A percentile compares a stretch with the other conserved stretches of the same genome.
phyloP scores from a whole-genome alignment of 352 stramenopile species.

The Phytophthora europaea region DNA sequence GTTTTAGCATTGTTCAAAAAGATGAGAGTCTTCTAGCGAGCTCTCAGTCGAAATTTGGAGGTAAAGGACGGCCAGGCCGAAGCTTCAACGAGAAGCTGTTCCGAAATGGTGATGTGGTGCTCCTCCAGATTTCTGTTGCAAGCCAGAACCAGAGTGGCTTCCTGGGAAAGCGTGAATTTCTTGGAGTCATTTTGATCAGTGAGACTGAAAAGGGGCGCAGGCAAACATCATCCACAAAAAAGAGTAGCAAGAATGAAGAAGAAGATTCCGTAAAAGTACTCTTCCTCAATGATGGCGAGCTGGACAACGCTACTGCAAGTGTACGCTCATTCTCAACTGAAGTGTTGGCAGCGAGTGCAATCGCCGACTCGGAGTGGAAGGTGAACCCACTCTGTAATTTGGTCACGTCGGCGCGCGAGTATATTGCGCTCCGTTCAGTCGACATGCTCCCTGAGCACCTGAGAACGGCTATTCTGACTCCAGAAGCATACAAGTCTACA shows the following conservation, averaged over 20 bases:
- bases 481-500: conserved; percentile 82
- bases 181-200: conserved; percentile 82
- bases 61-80: conserved; percentile 29
- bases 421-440: conserved; percentile 84
- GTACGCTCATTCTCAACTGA: conserved; percentile 74
- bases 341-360: conserved; percentile 66
- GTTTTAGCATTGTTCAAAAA: conserved; percentile 72
- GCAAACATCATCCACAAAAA: conserved; percentile 50
- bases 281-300: conserved; percentile 85
- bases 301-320: conserved; percentile 73
- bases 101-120: conserved; percentile 81
- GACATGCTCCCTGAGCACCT: conserved; percentile 88
- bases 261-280: conserved; percentile 78
- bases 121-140: conserved; percentile 57
- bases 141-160: conserved; percentile 47
- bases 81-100: conserved; percentile 77
- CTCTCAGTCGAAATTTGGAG: conserved; percentile 43
- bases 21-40: conserved; percentile 43
- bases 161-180: conserved; percentile 68
- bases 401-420: conserved; percentile 84
- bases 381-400: conserved; percentile 82
- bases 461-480: conserved; percentile 80
- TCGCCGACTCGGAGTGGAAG: conserved; percentile 82
- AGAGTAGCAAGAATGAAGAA: conserved; percentile 60
- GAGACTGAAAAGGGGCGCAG: conserved; percentile 74